phyloP scores from a whole-genome alignment of 2,329 filamentous ascomycete genomes.

The Botrytis fragariae region DNA sequence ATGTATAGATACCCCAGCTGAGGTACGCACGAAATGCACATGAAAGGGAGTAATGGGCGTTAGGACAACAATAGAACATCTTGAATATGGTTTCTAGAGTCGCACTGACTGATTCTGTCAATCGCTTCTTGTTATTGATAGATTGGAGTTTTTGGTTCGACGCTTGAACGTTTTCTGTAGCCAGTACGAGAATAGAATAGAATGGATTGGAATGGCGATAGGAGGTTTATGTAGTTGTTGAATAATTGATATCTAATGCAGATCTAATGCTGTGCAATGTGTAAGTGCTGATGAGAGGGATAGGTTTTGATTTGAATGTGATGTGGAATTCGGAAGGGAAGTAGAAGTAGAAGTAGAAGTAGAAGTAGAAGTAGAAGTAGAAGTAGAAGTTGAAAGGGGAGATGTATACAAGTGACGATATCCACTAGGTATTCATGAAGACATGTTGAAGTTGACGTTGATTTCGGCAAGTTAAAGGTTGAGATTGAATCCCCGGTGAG shows the following conservation, averaged over 20 bases:
- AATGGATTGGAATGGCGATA: neutral
- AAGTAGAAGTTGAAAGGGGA: neutral
- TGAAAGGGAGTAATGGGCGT: neutral
- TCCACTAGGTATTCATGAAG: no score
- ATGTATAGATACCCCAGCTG: neutral
- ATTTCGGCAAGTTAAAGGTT: neutral
- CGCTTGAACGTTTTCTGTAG: neutral
- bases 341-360: neutral
- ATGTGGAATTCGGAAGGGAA: neutral
- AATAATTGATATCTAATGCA: neutral
- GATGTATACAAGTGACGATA: neutral
- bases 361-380: neutral
- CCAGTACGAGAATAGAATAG: neutral
- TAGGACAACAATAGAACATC: neutral
- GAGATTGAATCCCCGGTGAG: neutral
- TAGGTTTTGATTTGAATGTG: neutral
- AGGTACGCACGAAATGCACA: neutral
- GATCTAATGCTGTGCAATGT: neutral
- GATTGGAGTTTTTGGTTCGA: neutral
- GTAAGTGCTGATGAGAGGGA: neutral
- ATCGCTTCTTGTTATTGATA: neutral
- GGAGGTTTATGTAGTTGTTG: neutral
- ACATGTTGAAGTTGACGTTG: neutral
- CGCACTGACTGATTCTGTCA: neutral
- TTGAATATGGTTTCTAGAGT: constrained; percentile 4